A percentile compares a stretch with the other conserved stretches of the same genome.
phyloP scores from a whole-genome alignment of 306 rosid species.

The Vachellia collinsii region DNA sequence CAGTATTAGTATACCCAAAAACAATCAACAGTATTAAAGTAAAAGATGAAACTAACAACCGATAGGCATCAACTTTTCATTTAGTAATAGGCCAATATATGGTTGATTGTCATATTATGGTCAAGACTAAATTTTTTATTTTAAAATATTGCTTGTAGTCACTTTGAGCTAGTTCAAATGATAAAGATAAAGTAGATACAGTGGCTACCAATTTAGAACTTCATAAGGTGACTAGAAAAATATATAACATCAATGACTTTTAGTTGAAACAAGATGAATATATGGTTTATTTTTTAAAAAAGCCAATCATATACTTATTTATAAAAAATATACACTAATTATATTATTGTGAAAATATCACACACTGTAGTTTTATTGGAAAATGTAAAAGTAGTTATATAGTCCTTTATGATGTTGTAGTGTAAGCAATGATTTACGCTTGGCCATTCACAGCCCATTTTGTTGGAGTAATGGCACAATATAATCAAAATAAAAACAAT shows the following conservation, averaged over 20 bases:
- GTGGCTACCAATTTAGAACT: background rate
- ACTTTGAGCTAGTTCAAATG: background rate
- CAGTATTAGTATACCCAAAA: too few relatives aligned
- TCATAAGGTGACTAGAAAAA: background rate
- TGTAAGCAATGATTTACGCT: background rate
- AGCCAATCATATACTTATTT: background rate
- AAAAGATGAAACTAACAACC: too few relatives aligned
- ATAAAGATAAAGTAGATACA: background rate
- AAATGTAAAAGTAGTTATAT: background rate
- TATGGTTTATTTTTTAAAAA: background rate
- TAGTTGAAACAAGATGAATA: background rate
- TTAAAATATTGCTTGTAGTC: background rate
- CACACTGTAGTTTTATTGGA: background rate
- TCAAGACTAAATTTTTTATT: background rate
- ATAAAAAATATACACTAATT: background rate
- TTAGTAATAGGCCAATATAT: background rate
- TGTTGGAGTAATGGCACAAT: conserved; percentile 8
- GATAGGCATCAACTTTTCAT: background rate
- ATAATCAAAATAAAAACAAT: conserved; percentile 5
- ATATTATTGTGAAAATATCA: background rate
- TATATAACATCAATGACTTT: background rate
- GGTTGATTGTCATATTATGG: background rate
- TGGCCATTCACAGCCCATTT: conserved; percentile 29
- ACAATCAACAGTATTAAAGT: too few relatives aligned
- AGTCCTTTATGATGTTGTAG: background rate